phyloP scores from a whole-genome alignment of 2,329 filamentous ascomycete genomes.

The Juglanconis sp. region DNA sequence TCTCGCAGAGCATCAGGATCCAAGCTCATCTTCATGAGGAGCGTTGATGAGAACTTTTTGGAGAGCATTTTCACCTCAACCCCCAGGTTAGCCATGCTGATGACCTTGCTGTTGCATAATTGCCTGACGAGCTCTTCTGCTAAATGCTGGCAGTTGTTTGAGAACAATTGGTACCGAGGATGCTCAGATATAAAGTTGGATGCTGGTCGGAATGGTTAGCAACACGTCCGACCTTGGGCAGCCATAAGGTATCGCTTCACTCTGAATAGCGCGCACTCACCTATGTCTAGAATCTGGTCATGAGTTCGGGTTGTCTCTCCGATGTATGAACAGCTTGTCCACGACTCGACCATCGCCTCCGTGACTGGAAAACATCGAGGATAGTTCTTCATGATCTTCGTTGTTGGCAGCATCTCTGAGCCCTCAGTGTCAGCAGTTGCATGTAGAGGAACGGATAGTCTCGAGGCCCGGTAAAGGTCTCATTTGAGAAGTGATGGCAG shows the following conservation, averaged over 20 bases:
- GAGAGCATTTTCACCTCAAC: conserved; percentile 28
- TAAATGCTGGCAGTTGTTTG: conserved; percentile 31
- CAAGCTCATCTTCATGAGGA: conserved; percentile 27
- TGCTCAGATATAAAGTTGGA: conserved; percentile 26
- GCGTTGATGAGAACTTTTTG: conserved; percentile 25
- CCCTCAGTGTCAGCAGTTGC: neutral
- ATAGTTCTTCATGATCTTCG: conserved; percentile 20
- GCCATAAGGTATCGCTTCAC: neutral
- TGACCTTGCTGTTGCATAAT: conserved; percentile 28
- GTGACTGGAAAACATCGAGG: conserved; percentile 28
- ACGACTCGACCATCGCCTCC: conserved; percentile 25
- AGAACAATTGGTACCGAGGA: conserved; percentile 29
- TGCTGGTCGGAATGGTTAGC: conserved; percentile 20
- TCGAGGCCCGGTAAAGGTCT: neutral
- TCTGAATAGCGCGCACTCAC: conserved; percentile 18
- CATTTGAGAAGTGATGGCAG: neutral
- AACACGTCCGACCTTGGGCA: neutral
- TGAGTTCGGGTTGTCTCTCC: conserved; percentile 31
- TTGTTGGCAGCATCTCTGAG: conserved; percentile 17
- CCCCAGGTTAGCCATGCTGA: conserved; percentile 29
- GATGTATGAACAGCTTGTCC: conserved; percentile 30
- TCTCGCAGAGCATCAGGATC: conserved; percentile 11
- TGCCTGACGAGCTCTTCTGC: conserved; percentile 29
- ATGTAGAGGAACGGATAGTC: no score
- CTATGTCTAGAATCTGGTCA: conserved; percentile 27